Conservation (phyloP, 2,329 filamentous ascomycete species). For the Torrubiella hemipterigena region DNA sequence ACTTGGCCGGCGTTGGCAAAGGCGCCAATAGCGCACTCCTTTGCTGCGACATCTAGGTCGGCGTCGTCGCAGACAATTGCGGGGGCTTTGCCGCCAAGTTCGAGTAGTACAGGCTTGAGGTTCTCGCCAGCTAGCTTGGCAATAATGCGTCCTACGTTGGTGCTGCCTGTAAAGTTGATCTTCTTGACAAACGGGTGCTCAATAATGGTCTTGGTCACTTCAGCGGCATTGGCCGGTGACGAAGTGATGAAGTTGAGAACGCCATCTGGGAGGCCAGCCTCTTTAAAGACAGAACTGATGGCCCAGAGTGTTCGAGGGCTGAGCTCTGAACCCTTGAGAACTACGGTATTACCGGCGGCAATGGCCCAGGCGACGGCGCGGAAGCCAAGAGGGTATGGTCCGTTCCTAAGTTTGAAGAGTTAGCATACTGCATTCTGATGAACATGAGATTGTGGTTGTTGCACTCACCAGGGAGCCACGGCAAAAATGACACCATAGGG, state of each 20-base stretch:
- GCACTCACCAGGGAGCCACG: slow-evolving; percentile 16
- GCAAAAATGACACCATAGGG: slow-evolving; percentile 17
- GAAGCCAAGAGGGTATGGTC: slow-evolving; percentile 35
- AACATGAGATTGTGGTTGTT: neutral
- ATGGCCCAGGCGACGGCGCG: slow-evolving; percentile 46
- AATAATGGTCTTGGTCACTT: slow-evolving; percentile 53
- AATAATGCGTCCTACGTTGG: slow-evolving; percentile 27
- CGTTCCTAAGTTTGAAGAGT: slow-evolving; percentile 29
- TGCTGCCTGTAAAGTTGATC: slow-evolving; percentile 31
- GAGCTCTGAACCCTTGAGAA: slow-evolving; percentile 58
- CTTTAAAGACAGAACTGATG: slow-evolving; percentile 48
- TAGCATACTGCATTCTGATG: neutral
- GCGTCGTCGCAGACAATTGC: slow-evolving; percentile 44
- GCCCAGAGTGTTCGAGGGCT: slow-evolving; percentile 49
- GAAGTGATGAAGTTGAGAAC: slow-evolving; percentile 57
- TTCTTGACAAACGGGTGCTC: slow-evolving; percentile 28
- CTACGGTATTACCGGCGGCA: slow-evolving; percentile 58
- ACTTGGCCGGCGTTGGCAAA: slow-evolving; percentile 42
- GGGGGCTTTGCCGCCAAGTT: slow-evolving; percentile 41
- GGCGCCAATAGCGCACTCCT: slow-evolving; percentile 12
- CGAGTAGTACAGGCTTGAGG: slow-evolving; percentile 33
- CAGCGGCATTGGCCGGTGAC: slow-evolving; percentile 49
- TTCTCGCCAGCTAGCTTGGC: slow-evolving; percentile 20
- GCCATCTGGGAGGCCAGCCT: slow-evolving; percentile 61
- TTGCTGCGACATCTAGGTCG: slow-evolving; percentile 27